These are phyloP conservation scores for Cyclotella atomus DNA, from an alignment of 108 stramenopile genomes.

Conservation along the genomic window DNA sequence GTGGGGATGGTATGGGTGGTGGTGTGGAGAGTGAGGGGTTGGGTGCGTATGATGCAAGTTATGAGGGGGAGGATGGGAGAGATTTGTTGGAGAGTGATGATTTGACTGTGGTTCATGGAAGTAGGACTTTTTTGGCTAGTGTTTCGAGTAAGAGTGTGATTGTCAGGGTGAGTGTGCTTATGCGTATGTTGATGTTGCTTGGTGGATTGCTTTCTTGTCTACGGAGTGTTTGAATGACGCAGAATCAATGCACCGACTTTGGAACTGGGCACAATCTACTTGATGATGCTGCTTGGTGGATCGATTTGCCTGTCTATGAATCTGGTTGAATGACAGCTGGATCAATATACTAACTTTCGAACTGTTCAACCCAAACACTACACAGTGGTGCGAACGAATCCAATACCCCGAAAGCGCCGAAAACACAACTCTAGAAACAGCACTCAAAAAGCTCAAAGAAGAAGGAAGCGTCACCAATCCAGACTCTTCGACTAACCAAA, in stretches of 20 bases:
- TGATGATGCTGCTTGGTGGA: neutral
- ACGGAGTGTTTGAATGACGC: too few species aligned
- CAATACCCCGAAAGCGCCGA: conserved; percentile 26
- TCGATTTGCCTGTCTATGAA: neutral
- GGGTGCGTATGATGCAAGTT: neutral
- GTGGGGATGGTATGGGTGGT: neutral
- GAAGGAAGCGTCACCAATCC: too few species aligned
- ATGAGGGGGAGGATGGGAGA: neutral
- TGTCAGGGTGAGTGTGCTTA: conserved; percentile 34
- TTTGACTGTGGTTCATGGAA: conserved; percentile 25
- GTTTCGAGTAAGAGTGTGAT: conserved; percentile 33
- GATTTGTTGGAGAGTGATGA: conserved; percentile 29
- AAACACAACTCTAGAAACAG: conserved; percentile 2
- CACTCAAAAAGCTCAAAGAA: neutral
- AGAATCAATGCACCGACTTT: too few species aligned
- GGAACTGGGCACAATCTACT: neutral
- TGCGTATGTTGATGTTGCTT: too few species aligned
- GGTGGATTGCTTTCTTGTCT: too few species aligned
- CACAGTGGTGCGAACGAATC: conserved; percentile 44
- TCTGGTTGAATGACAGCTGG: too few species aligned
- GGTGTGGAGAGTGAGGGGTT: neutral
- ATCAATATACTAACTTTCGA: neutral
- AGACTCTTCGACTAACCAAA: too few species aligned
- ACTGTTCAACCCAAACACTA: neutral
- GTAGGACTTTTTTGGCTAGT: conserved; percentile 35